Base-by-base conservation (phyloP, 1,284 basidiomycete genomes). In the Cryptococcus floricola region DNA sequence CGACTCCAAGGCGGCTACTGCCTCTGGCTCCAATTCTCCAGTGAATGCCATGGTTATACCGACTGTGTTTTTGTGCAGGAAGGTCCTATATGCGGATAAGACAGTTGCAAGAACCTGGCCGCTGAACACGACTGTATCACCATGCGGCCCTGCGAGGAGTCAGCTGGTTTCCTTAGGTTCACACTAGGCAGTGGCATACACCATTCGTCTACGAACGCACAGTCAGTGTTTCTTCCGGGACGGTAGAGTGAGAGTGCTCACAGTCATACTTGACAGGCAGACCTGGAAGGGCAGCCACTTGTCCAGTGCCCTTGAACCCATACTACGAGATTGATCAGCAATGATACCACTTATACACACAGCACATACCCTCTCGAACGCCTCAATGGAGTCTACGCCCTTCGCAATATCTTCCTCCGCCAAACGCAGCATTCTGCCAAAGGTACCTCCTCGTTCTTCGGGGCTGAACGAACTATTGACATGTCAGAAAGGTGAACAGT, bases 181-280 rank as follows among this genome's bases (percentile, higher is more conserved):
- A 34, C 31, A 34, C 23, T 23, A 3, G 31, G 31, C 31, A 34
- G 31, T 34, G 31, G 7, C 31, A 34, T 34, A 34, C 31, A 34
- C 31, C 31, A 34, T 34, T 34, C 31, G 31, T 34, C 31, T 34
- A 34, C 10, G 31, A 6, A 8, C 10, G 31, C 31, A 34, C 1
- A 5, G 31, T 34, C 31, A 34, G 31, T 34, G 10, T 34, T 34
- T 8, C 4, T 6, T 34, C 7, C 31, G 31, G 6, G 31, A 34
- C 10, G 31, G 31, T 6, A 28, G 27, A 8, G 4, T 18, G 48
- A 42, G 9, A 28, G 37, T 19, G 47, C 60, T 56, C 37, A 61
- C 57, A 61, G 44, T 61, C 60, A 44, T 43, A 61, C 39, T 55
- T 61, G 23, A 53, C 10, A n/a, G 60, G 51, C 18, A 61, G 49